These are phyloP conservation scores for Helicostylum pulchrum DNA, from an alignment of 192 early-diverging fungal species.

Conservation along the genomic window DNA sequence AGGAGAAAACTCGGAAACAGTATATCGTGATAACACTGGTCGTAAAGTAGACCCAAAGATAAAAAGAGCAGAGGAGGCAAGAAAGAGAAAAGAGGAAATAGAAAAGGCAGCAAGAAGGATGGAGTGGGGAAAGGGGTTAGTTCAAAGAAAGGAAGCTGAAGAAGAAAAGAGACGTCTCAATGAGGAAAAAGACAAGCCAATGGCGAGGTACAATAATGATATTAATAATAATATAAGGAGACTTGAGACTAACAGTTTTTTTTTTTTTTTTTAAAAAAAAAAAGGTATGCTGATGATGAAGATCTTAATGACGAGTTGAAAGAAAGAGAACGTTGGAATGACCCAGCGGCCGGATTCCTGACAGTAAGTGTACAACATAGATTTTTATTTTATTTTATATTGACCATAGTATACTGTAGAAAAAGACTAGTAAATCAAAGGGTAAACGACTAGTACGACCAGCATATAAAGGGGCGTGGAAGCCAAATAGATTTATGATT, in stretches of 20 bases:
- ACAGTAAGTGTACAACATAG: no score
- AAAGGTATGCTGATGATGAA: constrained; percentile 56
- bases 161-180: constrained; percentile 34
- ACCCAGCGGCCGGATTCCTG: constrained; percentile 58
- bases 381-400: no score
- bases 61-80: constrained; percentile 33
- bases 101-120: constrained; percentile 50
- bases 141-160: constrained; percentile 46
- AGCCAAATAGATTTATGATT: constrained; percentile 64
- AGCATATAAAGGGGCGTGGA: constrained; percentile 58
- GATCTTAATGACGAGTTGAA: constrained; percentile 63
- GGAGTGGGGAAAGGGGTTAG: constrained; percentile 60
- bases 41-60: constrained; percentile 31
- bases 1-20: constrained; percentile 29
- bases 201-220: constrained; percentile 43
- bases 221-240: not conserved
- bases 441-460: constrained; percentile 37
- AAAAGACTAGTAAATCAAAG: constrained; percentile 39
- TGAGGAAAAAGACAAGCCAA: constrained; percentile 46
- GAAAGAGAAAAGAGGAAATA: constrained; percentile 34
- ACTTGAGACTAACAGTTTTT: not conserved
- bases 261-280: not conserved
- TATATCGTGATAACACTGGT: constrained; percentile 36
- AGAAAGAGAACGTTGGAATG: constrained; percentile 59
- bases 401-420: constrained; percentile 19